A percentile compares a stretch with the other conserved stretches of the same genome.
Conservation (phyloP, 768 basidiomycete species). For the Podaxis carcinomalis region DNA sequence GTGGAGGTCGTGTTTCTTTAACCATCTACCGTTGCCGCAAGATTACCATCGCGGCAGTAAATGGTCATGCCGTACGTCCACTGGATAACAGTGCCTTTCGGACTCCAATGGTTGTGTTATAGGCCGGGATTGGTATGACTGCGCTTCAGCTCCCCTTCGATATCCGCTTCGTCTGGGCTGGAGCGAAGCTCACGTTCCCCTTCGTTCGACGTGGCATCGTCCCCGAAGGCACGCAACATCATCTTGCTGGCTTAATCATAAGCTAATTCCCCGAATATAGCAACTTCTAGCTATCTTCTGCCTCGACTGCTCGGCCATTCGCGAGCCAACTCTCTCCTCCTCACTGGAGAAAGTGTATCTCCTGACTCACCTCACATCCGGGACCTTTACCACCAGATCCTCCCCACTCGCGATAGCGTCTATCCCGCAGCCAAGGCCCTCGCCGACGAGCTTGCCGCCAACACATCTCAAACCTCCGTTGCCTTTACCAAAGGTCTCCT, state of each 20-base stretch:
- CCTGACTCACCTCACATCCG: constrained; percentile 40
- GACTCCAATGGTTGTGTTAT: neutral
- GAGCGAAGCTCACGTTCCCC: constrained; percentile 44
- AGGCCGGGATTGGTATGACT: constrained; percentile 49
- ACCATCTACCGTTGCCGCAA: constrained; percentile 51
- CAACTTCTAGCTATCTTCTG: constrained; percentile 39
- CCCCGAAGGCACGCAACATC: constrained; percentile 39
- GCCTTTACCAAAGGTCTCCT: constrained; percentile 50
- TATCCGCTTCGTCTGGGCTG: constrained; percentile 48
- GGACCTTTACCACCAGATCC: constrained; percentile 42
- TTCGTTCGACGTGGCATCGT: constrained; percentile 47
- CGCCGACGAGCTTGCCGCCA: constrained; percentile 45
- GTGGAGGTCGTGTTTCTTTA: constrained; percentile 42
- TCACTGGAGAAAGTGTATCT: constrained; percentile 40
- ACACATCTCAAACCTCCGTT: constrained; percentile 46
- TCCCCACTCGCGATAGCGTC: constrained; percentile 47
- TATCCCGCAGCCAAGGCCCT: constrained; percentile 48
- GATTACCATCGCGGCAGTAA: constrained; percentile 48
- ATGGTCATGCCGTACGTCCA: constrained; percentile 42
- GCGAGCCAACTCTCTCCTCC: constrained; percentile 44
- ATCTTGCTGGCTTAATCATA: neutral
- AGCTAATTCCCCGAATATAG: constrained; percentile 6
- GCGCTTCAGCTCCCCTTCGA: constrained; percentile 48
- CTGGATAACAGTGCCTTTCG: neutral
- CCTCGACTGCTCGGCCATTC: constrained; percentile 51